phyloP scores from a whole-genome alignment of 345 rosid species.

The Syzygium aromaticum region DNA sequence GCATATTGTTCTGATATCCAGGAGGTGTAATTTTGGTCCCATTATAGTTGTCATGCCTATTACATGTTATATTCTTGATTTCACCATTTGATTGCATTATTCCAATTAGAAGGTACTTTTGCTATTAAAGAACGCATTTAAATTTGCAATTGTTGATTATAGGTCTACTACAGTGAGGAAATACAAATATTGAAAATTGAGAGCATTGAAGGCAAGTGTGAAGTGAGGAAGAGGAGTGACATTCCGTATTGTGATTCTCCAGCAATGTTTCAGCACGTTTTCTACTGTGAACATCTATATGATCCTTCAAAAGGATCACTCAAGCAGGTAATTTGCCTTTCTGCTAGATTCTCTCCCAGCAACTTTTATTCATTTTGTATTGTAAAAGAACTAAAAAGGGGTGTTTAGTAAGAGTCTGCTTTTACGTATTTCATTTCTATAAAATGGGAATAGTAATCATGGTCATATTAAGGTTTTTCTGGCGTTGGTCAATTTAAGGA shows the following conservation, averaged over 20 bases:
- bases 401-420: neutral
- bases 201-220: slow-evolving; percentile 68
- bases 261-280: slow-evolving; percentile 53
- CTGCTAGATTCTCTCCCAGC: neutral
- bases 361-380: neutral
- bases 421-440: neutral
- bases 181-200: slow-evolving; percentile 20
- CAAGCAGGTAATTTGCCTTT: slow-evolving; percentile 46
- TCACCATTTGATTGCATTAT: neutral
- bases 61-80: neutral
- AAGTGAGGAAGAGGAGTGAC: slow-evolving; percentile 68
- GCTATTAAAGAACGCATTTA: neutral
- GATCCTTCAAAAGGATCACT: slow-evolving; percentile 65
- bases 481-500: neutral
- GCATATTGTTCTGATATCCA: slow-evolving; percentile 54
- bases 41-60: neutral
- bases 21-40: slow-evolving; percentile 29
- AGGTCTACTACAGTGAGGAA: slow-evolving; percentile 75
- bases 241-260: slow-evolving; percentile 32
- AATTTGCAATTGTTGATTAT: slow-evolving; percentile 8
- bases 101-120: neutral
- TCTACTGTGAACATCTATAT: slow-evolving; percentile 71
- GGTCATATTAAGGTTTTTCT: neutral
- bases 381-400: neutral
- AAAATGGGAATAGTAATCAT: neutral